phyloP scores from a whole-genome alignment of 2,329 filamentous ascomycete genomes.

The Colletotrichum sp. region DNA sequence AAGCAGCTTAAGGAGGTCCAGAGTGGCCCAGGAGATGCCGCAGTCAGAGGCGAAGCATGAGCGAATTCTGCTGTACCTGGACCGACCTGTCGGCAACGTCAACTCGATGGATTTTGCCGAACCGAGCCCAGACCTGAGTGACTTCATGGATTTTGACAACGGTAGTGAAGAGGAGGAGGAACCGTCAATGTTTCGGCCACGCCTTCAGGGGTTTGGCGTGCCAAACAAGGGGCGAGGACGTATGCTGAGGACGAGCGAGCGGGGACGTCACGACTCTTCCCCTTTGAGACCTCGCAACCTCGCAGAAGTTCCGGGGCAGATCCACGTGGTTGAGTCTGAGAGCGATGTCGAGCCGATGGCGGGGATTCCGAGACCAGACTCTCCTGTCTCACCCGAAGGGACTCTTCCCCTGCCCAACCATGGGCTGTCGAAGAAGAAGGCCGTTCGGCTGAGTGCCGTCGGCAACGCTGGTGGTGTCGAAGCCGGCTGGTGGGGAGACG shows the following conservation, averaged over 20 bases:
- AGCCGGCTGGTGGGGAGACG: slow-evolving; percentile 46
- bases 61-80: slow-evolving; percentile 35
- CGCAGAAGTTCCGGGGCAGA: background rate
- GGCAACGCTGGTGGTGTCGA: slow-evolving; percentile 33
- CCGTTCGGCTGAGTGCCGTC: slow-evolving; percentile 47
- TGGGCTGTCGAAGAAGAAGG: slow-evolving; percentile 38
- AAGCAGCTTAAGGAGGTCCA: background rate
- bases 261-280: slow-evolving; percentile 4
- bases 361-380: slow-evolving; percentile 43
- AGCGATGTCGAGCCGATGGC: slow-evolving; percentile 24
- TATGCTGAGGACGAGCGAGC: background rate
- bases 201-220: background rate
- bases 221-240: background rate
- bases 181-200: background rate
- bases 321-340: slow-evolving; percentile 22
- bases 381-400: slow-evolving; percentile 26
- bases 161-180: slow-evolving; percentile 24
- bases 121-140: slow-evolving; percentile 41
- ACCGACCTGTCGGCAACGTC: slow-evolving; percentile 29
- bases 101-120: slow-evolving; percentile 31
- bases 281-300: background rate
- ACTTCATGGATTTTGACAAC: slow-evolving; percentile 40
- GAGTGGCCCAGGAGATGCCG: background rate
- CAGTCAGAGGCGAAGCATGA: slow-evolving; percentile 27
- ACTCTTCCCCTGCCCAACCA: background rate